Percentiles rank a stretch among this genome's conserved stretches.
Conservation (phyloP, 495 filamentous ascomycete genomes). For the Annulohypoxylon bovei region DNA sequence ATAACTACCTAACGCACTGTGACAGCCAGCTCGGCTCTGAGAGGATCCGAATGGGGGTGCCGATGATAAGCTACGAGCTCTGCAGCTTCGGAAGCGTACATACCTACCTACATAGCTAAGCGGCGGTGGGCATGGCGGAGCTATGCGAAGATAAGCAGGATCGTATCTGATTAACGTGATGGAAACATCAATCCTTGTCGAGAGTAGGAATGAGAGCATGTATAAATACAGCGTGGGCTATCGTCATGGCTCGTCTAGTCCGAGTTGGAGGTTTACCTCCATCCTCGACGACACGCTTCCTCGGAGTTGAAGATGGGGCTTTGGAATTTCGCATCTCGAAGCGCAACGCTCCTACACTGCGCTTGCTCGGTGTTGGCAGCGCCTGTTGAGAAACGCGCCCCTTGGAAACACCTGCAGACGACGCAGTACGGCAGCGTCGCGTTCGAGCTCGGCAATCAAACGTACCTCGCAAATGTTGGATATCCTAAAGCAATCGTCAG, state of each 20-base stretch:
- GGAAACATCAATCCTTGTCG: not conserved
- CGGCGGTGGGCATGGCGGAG: not conserved
- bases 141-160: conserved; percentile 23
- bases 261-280: not conserved
- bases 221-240: not conserved
- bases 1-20: conserved; percentile 11
- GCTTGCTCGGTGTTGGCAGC: conserved; percentile 13
- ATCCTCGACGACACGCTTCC: not conserved
- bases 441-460: conserved; percentile 35
- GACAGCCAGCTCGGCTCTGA: conserved; percentile 10
- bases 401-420: conserved; percentile 24
- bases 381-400: conserved; percentile 25
- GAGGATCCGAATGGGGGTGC: conserved; percentile 1
- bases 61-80: conserved; percentile 9
- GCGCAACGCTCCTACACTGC: not conserved
- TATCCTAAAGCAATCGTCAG: conserved; percentile 25
- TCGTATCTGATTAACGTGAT: not conserved
- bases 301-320: conserved; percentile 20
- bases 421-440: conserved; percentile 30
- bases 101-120: no score
- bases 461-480: conserved; percentile 33
- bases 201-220: not conserved
- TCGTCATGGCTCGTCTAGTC: not conserved
- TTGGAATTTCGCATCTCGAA: not conserved
- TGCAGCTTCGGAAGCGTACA: conserved; percentile 3